Base-by-base conservation (phyloP, 148 eudicot species). In the Silene uniflora region DNA sequence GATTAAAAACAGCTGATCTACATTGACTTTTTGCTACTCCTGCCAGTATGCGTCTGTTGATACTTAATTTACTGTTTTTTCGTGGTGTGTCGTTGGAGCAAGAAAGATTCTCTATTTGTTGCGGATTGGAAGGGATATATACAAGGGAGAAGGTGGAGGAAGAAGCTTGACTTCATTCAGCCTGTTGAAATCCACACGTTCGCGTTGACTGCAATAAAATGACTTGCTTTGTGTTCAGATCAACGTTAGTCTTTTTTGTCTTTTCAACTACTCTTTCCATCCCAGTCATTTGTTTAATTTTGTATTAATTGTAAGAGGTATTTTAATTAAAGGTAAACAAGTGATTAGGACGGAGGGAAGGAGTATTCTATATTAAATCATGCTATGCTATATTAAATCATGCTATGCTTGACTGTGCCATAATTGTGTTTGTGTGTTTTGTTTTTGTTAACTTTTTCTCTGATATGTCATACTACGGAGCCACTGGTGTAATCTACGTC, bases 171-270 rank as follows among this genome's bases (percentile, higher is more conserved):
- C n/a, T n/a, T n/a, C n/a, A 83, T 95, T 84, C 97, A 88, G 76
- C 97, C 98, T 63, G 84, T 95, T 60, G 94, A 92, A 73, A 92
- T 95, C 72, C 88, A 77, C 81, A 88, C 98, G 32, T 90, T 87
- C 84, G 85, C 73, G 86, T 93, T 67, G 88, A 92, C 73, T 92
- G 98, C 84, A 90, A 92, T 84, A 97, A 55, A 97, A 92, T 81
- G 96, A 95, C 83, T 84, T 95, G 79, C 96, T 95, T 59, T 95
- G 97, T 84, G 97, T 95, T 76, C 96, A 90, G 80, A 89, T 95
- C 80, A 95, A 95, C 93, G 98, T 88, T 66, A 27, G 78, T 10
- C 25, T 22, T 80, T 24, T 14, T 47, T 23, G 22, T n/a, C 22
- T 13, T 16, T 29, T 47, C 21, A 4, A 22, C 29, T 49, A n/a